A percentile compares a stretch with the other conserved stretches of the same genome.
Conservation (phyloP, 1,284 basidiomycete genomes). For the Sporisorium iseilematis-ciliati region DNA sequence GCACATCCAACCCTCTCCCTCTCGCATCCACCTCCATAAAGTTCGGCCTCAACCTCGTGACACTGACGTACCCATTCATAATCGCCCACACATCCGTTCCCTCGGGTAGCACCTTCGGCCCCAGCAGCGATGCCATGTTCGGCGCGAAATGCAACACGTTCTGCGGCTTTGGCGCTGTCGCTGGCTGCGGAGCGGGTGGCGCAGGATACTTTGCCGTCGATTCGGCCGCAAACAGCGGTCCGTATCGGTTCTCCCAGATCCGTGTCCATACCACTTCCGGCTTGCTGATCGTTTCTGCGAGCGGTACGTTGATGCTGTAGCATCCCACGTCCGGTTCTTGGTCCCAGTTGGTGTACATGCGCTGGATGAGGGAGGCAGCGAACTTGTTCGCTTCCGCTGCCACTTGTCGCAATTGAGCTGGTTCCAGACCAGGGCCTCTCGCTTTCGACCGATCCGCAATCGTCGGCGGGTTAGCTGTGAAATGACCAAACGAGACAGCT, state of each 20-base stretch:
- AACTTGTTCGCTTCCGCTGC: constrained; percentile 44
- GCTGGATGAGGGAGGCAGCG: constrained; percentile 46
- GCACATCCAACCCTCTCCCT: constrained; percentile 40
- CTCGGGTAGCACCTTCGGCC: constrained; percentile 40
- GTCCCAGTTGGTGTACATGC: constrained; percentile 61
- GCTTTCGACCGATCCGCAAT: constrained; percentile 38
- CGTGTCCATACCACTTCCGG: constrained; percentile 64
- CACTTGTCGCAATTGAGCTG: constrained; percentile 20
- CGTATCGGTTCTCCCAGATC: constrained; percentile 63
- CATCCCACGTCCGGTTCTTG: constrained; percentile 47
- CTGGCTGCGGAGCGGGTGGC: constrained; percentile 30
- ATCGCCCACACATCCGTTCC: constrained; percentile 67
- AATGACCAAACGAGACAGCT: constrained; percentile 65
- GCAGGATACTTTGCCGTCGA: constrained; percentile 24
- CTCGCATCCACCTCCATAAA: constrained; percentile 50
- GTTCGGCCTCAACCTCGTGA: constrained; percentile 57
- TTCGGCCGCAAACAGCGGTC: constrained; percentile 45
- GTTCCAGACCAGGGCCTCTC: constrained; percentile 30
- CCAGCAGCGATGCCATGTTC: constrained; percentile 58
- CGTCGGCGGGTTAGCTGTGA: constrained; percentile 50
- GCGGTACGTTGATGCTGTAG: constrained; percentile 67
- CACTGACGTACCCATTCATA: constrained; percentile 58
- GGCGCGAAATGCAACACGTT: constrained; percentile 60
- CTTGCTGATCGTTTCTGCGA: constrained; percentile 55
- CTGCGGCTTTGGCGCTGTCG: constrained; percentile 47